Evolutionary conservation across 2,329 filamentous ascomycete species (phyloP), one percentile per base, ranked within the genome.

Genomic region (Fusarium caatingaense): DNA sequence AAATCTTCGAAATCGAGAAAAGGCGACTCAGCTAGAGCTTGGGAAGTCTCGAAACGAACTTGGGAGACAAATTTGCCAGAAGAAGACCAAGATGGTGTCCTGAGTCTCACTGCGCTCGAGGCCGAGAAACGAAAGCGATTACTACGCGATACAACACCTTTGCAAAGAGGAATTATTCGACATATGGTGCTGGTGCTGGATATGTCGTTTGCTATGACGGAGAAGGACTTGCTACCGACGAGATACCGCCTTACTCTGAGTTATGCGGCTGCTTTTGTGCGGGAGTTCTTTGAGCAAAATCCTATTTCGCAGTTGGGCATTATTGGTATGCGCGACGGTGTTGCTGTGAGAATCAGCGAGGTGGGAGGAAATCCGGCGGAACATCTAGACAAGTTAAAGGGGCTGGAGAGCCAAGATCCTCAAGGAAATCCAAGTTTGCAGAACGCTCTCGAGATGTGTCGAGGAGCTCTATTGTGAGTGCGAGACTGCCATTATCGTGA

Each of bases 231-330:
- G 72, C 89, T 96, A 27, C 96, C 96, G 8, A 97, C 91, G 45
- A 89, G 95, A 64, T 94, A 95, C 80, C 87, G 94, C 40, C 87
- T 98, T 32, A 92, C 91, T 55, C 86, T 98, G 76, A 90, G 90
- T 69, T 97, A 94, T 80, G 92, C 94, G 18, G 88, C 91, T 69
- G 91, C 94, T 60, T 99, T 98, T 80, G 92, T 98, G 50, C 88
- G 91, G 63, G 95, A 98, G 79, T 99, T 93, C 82, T 99, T 98
- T 78, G 96, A 98, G 81, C 96, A 99, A 81, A 99, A 99, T 76
- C 96, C 96, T 13, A 98, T 99, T 72, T 97, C 94, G 12, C 96
- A 99, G 81, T 88, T 99, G 60, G 94, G 92, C 25, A 91, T 99
- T 30, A 85, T 99, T 41, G 95, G 93, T 53, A 97, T 98, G 92